Base-by-base conservation (phyloP, 2,329 filamentous ascomycete species). In the Macrophomina pseudophaseolina region DNA sequence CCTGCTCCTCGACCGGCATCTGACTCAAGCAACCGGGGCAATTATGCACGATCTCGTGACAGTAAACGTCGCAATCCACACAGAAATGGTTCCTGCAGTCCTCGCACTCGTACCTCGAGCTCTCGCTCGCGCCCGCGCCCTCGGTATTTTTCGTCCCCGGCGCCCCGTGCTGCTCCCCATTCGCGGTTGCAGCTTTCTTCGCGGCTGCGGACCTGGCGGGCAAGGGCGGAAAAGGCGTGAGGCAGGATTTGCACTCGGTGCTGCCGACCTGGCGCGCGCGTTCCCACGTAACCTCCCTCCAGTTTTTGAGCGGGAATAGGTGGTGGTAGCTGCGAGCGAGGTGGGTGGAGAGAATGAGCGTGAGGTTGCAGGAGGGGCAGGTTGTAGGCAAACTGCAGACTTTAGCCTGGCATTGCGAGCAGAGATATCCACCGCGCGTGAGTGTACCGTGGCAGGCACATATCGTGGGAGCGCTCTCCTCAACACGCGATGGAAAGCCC, bases 11-110 rank as follows among this genome's bases (percentile, higher is more conserved):
- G 16, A 28, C 5, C 28, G 14, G 5, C 42, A 46, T 62, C 52
- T 30, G 67, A 59, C 82, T 81, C 72, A 89, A 90, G 77, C 95
- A 99, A 0, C 94, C 94, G 0, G 95, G 94, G 74, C 95, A 99
- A 79, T 98, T 98, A 77, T 99, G 94, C 62, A 97, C 87, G 12
- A 96, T 88, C 80, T 97, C 93, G 76, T 99, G 95, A 30, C 92
- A 91, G 80, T 95, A 97, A 30, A 97, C 88, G 78, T 99, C 95
- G 78, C 95, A 99, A 77, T 99, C 95, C 70, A 99, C 96, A 82
- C 95, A 99, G 76, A 98, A 99, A 80, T 98, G 94, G 68, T 91
- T 89, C 3, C 86, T 80, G 78, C 95, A 99, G n/a, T 90, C 89
- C 71, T 90, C 87, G 77, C 95, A 99, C 67, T 91, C 92, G 76